Evolutionary conservation across 441 rosid genomes (phyloP), one percentile per base, ranked within the genome.

Genomic region (Populus trichocarpa): DNA sequence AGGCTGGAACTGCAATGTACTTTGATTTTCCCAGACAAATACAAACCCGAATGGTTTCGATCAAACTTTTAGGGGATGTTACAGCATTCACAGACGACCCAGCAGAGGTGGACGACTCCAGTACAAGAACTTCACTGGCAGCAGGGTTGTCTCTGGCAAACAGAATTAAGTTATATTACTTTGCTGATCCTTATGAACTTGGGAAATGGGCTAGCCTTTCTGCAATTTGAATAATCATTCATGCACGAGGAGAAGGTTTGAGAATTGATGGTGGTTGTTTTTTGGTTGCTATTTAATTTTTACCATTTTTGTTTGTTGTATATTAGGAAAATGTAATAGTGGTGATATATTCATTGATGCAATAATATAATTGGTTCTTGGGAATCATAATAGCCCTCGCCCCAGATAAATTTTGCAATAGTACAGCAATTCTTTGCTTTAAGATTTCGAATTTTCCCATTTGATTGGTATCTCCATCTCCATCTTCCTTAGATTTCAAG

Each of bases 191-290:
- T 32, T 86, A 86, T 32, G 98, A 96, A 70, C 88, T 92, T 20
- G 99, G 98, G 72, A 96, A 91, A 85, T 96, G 99, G 99, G 96
- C 94, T 69, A 92, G 90, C 73, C 96, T 94, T 71, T 90, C 98
- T 1, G 83, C 84, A 59, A 86, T 85, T 68, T 96, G 87, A 30
- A 91, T 69, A 14, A 10, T 26, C 53, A 14, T 70, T 46, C 9
- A 36, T 67, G 23, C 53, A 3, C 70, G 68, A 35, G 66, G 36
- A 70, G 36, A 26, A 7, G 57, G 68, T 79, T 72, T 76, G 25
- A 70, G 61, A 63, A 33, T 77, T 78, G 73, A 64, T 73, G 79
- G 80, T 71, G 35, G 72, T 71, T 70, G 46, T 14, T 71, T 14
- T 72, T 70, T 68, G 42, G 68, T 73, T 69, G 59, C 66, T 53